Evolutionary conservation across 2,329 filamentous ascomycete species (phyloP), one percentile per base, ranked within the genome.

Genomic region (Pseudogymnoascus sp.): DNA sequence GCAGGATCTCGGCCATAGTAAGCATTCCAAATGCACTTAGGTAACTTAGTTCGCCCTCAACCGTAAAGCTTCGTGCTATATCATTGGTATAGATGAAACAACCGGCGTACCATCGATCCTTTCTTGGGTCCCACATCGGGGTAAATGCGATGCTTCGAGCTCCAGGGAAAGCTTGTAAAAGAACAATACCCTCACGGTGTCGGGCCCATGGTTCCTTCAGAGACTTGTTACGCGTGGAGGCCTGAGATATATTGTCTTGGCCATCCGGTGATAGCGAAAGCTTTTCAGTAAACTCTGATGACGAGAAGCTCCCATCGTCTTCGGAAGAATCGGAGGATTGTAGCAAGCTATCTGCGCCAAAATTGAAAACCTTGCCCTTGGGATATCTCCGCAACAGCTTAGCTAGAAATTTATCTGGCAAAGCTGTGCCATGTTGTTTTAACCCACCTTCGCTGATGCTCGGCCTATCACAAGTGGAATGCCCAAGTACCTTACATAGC

Each of bases 1-100:
- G 74, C 0, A 78, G 78, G 5, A 83, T 73, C 61, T 85, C 80
- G 10, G 77, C 78, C 77, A 84, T 84, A 58, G 79, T 80, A 15
- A 76, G 78, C 61, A 78, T 78, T 7, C 76, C 75, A 64, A 80
- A 80, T 4, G 76, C 75, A 9, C 68, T 71, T 37, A 77, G 64
- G 26, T 73, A 74, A 4, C 69, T 70, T 4, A 78, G 68, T 15
- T 77, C 76, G 41, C 69, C 71, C 63, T 71, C 69, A 39, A 71
- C 72, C 2, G 70, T 69, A 15, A 76, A 68, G 13, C 74, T 64
- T 33, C 70, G 70, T 11, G 11, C n/a, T 37, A 37, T n/a, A 37
- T 10, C 10, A 15, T 40, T 40, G 4, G 37, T 40, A 40, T 40
- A 82, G 3, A 78, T 70, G 41, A 84, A 79, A 4, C 76, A 76